A percentile compares a stretch with the other conserved stretches of the same genome.
phyloP scores from a whole-genome alignment of 495 filamentous ascomycete species.

The Trichoderma virens region DNA sequence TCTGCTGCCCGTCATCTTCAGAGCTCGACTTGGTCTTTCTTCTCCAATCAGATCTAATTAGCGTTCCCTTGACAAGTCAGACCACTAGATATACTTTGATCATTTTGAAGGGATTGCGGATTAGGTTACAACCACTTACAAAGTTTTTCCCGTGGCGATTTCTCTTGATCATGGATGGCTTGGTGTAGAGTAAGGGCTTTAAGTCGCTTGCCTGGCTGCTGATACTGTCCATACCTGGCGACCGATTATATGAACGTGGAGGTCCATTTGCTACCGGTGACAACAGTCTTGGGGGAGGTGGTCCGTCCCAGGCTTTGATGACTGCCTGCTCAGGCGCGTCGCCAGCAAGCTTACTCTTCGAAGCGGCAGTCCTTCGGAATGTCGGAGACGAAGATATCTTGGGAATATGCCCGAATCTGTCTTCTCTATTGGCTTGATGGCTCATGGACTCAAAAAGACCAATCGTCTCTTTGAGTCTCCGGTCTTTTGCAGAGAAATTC shows the following conservation, averaged over 20 bases:
- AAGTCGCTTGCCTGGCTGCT: background rate
- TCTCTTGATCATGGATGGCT: background rate
- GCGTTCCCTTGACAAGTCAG: background rate
- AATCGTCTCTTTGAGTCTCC: background rate
- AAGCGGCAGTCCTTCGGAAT: no score
- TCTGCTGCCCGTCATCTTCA: background rate
- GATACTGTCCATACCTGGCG: background rate
- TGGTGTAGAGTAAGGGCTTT: background rate
- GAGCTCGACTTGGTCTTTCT: background rate
- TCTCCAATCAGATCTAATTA: background rate
- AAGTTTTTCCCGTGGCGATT: background rate
- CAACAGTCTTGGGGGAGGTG: background rate
- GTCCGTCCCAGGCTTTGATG: background rate
- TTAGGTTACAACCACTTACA: background rate
- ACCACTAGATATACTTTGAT: background rate
- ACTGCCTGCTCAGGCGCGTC: background rate
- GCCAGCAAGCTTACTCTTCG: background rate
- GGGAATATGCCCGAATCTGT: background rate
- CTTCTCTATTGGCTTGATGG: background rate
- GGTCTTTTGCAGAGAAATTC: background rate
- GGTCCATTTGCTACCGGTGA: background rate
- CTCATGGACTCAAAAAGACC: background rate
- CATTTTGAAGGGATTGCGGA: background rate
- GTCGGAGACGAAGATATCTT: background rate
- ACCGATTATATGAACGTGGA: background rate